phyloP scores from a whole-genome alignment of 805 yeast species.

The Metschnikowia chrysomelidarum region DNA sequence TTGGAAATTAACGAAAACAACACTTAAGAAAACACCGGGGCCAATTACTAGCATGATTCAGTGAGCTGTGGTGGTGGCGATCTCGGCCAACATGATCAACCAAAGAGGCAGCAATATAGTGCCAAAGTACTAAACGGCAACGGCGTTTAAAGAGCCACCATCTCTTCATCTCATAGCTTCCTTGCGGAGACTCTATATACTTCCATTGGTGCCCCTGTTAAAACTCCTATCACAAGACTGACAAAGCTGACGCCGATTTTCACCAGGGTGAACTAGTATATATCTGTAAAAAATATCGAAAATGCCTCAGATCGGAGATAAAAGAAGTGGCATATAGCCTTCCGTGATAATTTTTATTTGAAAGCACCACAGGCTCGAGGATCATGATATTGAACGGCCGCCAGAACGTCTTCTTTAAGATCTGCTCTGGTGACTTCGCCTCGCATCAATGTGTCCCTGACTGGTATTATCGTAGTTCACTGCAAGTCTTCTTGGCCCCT shows the following conservation, averaged over 20 bases:
- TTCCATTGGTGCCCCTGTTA: slow-evolving; percentile 23
- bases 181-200: too few relatives aligned
- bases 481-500: slow-evolving; percentile 46
- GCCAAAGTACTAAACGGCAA: slow-evolving; percentile 27
- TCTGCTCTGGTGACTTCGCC: slow-evolving; percentile 20
- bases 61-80: slow-evolving; percentile 18
- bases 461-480: slow-evolving; percentile 46
- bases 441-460: slow-evolving; percentile 36
- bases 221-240: slow-evolving; percentile 44
- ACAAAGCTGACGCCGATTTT: slow-evolving; percentile 49
- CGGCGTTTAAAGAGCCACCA: slow-evolving; percentile 41
- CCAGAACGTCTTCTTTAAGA: slow-evolving; percentile 36
- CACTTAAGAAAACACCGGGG: slow-evolving; percentile 21
- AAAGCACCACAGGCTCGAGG: slow-evolving; percentile 55
- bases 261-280: slow-evolving; percentile 46
- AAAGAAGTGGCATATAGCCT: slow-evolving; percentile 49
- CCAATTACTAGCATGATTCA: slow-evolving; percentile 25
- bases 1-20: slow-evolving; percentile 49
- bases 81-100: slow-evolving; percentile 24
- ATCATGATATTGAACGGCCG: slow-evolving; percentile 51
- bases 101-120: slow-evolving; percentile 23
- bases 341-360: slow-evolving; percentile 51
- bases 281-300: slow-evolving; percentile 51
- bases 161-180: slow-evolving; percentile 22
- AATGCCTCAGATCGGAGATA: slow-evolving; percentile 62